Conservation (phyloP, 2,329 filamentous ascomycete genomes). For the Hypoxylon sp. region DNA sequence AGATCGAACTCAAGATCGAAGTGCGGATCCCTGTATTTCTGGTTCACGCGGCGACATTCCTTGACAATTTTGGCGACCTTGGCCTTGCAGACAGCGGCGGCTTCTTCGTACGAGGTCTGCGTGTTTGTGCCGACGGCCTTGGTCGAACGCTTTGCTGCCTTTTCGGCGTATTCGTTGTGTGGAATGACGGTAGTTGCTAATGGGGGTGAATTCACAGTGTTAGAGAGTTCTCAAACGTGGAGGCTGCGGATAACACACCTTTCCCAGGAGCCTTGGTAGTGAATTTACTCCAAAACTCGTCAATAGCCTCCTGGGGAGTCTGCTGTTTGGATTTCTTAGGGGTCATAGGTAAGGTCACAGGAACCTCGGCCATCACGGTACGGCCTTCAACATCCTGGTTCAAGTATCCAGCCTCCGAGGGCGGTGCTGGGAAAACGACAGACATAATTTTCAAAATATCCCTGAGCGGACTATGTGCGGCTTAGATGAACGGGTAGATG, state of each 20-base stretch:
- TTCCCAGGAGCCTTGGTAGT: slow-evolving; percentile 79
- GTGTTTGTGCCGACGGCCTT: slow-evolving; percentile 68
- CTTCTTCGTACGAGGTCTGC: slow-evolving; percentile 79
- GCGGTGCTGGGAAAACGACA: slow-evolving; percentile 20
- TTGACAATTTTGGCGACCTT: slow-evolving; percentile 74
- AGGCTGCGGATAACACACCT: slow-evolving; percentile 57
- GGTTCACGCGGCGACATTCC: slow-evolving; percentile 82
- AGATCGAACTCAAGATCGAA: slow-evolving; percentile 88
- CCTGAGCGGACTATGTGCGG: not conserved
- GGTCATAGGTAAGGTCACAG: slow-evolving; percentile 38
- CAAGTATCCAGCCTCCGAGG: slow-evolving; percentile 45
- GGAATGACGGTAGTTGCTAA: slow-evolving; percentile 78
- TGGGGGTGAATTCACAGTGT: not conserved
- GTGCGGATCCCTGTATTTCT: slow-evolving; percentile 88
- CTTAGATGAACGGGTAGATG: not conserved
- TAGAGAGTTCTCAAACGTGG: not conserved
- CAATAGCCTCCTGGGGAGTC: slow-evolving; percentile 76
- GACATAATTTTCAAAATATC: slow-evolving; percentile 26
- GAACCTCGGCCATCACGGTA: slow-evolving; percentile 46
- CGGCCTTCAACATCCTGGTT: slow-evolving; percentile 39
- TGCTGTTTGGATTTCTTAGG: slow-evolving; percentile 63
- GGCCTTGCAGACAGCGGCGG: slow-evolving; percentile 75
- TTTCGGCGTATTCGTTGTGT: slow-evolving; percentile 74
- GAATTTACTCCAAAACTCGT: slow-evolving; percentile 82
- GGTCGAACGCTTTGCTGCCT: slow-evolving; percentile 69